phyloP scores from a whole-genome alignment of 148 eudicot genomes.

The Oxyria digyna region DNA sequence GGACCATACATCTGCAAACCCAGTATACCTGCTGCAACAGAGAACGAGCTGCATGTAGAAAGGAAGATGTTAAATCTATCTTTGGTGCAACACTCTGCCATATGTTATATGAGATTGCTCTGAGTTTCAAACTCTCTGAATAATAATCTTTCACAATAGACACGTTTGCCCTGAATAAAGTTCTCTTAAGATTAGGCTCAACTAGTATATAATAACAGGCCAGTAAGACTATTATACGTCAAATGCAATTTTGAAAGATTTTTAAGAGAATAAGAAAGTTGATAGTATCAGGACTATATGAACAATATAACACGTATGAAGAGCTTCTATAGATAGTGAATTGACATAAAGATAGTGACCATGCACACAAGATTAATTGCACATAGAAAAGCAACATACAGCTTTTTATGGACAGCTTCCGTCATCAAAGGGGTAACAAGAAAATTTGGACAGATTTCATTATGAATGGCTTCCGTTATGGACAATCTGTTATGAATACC shows the following conservation, averaged over 20 bases:
- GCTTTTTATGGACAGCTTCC: slow-evolving; percentile 16
- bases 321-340: not conserved
- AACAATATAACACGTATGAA: not conserved
- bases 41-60: slow-evolving; percentile 41
- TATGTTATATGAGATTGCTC: slow-evolving; percentile 48
- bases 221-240: not conserved
- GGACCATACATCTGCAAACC: not conserved
- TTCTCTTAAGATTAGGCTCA: not conserved
- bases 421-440: slow-evolving; percentile 5
- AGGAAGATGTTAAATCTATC: slow-evolving; percentile 25
- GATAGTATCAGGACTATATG: not conserved
- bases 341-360: not conserved
- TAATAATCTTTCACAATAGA: slow-evolving; percentile 41
- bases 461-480: slow-evolving; percentile 30
- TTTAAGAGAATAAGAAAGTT: not conserved
- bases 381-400: slow-evolving; percentile 26
- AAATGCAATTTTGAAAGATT: not conserved
- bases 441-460: slow-evolving; percentile 7
- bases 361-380: not conserved
- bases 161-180: slow-evolving; percentile 32
- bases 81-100: slow-evolving; percentile 38
- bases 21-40: slow-evolving; percentile 64
- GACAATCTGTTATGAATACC: slow-evolving; percentile 6
- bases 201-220: not conserved
- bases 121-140: slow-evolving; percentile 44